Percentiles rank a stretch among this genome's conserved stretches.
Conservation (phyloP, 257 asterid species). For the Petunia secreta region DNA sequence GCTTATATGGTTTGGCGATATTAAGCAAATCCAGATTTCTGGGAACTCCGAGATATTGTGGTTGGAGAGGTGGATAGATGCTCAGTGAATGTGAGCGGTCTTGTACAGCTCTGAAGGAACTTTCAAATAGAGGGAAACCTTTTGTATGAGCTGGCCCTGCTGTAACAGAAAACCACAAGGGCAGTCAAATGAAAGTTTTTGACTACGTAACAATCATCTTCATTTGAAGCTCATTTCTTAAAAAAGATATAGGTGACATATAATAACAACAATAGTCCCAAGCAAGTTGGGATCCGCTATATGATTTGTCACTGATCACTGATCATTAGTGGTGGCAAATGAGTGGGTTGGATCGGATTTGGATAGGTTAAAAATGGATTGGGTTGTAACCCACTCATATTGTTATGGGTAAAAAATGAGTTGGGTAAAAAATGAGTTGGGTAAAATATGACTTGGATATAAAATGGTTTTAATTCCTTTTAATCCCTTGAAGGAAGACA, state of each 20-base stretch:
- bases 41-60: background rate
- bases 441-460: no score
- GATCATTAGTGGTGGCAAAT: no score
- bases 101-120: background rate
- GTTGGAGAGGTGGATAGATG: constrained; percentile 2
- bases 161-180: background rate
- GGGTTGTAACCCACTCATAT: no score
- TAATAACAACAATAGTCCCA: no score
- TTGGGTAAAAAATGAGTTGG: no score
- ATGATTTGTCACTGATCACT: no score
- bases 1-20: background rate
- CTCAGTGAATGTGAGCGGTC: constrained; percentile 16
- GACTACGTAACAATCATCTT: background rate
- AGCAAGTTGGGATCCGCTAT: no score
- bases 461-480: no score
- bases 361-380: no score
- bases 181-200: background rate
- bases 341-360: no score
- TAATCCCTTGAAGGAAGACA: no score
- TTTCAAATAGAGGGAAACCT: background rate
- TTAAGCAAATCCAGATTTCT: background rate
- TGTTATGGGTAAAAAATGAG: no score
- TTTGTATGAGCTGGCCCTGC: background rate
- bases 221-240: background rate
- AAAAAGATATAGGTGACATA: background rate